Percentiles rank a stretch among this genome's conserved stretches.
Evolutionary conservation across 1,284 basidiomycete species (phyloP).

Genomic region (Moesziomyces parantarcticus): DNA sequence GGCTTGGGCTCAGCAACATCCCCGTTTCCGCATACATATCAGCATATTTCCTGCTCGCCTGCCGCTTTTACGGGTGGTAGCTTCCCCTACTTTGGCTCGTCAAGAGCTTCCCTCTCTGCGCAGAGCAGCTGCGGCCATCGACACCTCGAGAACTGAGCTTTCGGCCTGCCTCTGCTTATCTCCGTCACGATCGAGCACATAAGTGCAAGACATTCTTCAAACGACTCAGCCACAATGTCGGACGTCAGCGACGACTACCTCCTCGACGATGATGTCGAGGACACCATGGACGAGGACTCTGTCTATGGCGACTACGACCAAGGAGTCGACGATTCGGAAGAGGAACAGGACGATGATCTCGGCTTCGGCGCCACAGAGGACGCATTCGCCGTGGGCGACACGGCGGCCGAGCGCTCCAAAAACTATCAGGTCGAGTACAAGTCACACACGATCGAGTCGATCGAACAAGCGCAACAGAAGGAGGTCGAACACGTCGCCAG

Average conservation of each 20-base stretch:
- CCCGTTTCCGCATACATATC: too few species aligned
- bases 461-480: conserved; percentile 57
- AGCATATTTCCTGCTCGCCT: too few species aligned
- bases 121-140: too few species aligned
- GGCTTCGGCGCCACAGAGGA: conserved; percentile 51
- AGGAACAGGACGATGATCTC: conserved; percentile 42
- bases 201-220: too few species aligned
- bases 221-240: conserved; percentile 23
- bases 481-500: conserved; percentile 64
- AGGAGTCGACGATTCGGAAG: conserved; percentile 27
- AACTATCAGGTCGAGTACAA: conserved; percentile 63
- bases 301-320: conserved; percentile 48
- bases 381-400: conserved; percentile 42
- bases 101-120: too few species aligned
- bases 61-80: too few species aligned
- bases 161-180: too few species aligned
- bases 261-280: conserved; percentile 53
- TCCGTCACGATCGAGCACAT: too few species aligned
- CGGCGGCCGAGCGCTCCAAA: conserved; percentile 52
- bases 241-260: conserved; percentile 50
- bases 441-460: conserved; percentile 44
- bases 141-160: too few species aligned
- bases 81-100: too few species aligned
- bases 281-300: conserved; percentile 65
- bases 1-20: too few species aligned